These are phyloP conservation scores for Didymella lethalis DNA, from an alignment of 2,329 filamentous ascomycete genomes.

Conservation along the genomic window DNA sequence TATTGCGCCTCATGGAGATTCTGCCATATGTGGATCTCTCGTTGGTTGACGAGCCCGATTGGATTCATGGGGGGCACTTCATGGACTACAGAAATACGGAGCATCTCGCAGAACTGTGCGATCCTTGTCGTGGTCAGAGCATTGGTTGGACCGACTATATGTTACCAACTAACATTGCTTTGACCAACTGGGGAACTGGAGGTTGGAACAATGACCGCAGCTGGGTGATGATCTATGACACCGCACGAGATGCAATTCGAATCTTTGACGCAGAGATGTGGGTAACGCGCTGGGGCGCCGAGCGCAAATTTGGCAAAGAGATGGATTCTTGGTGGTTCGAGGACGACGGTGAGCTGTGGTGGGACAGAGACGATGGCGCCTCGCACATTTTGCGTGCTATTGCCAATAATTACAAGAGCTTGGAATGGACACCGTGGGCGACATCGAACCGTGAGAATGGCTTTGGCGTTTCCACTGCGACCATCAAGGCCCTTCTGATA, in stretches of 20 bases:
- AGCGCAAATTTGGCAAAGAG: constrained; percentile 1
- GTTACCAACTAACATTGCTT: constrained; percentile 9
- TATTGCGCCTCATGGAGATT: constrained; percentile 26
- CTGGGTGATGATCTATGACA: constrained; percentile 25
- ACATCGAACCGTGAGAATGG: constrained; percentile 20
- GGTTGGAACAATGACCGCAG: constrained; percentile 24
- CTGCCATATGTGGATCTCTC: constrained; percentile 24
- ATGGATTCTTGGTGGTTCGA: constrained; percentile 16
- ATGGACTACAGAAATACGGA: constrained; percentile 23
- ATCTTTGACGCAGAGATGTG: constrained; percentile 22
- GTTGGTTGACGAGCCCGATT: constrained; percentile 16
- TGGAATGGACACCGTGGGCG: constrained; percentile 26
- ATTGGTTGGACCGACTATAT: constrained; percentile 19
- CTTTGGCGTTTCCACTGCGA: constrained; percentile 6
- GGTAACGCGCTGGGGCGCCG: not conserved
- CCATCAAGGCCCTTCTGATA: constrained; percentile 11
- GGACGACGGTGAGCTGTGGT: not conserved
- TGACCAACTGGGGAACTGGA: constrained; percentile 24
- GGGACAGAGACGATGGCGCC: constrained; percentile 6
- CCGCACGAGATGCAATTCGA: constrained; percentile 20
- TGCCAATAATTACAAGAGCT: constrained; percentile 15
- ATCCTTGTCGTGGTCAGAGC: constrained; percentile 6
- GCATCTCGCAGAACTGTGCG: constrained; percentile 12
- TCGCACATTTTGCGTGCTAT: constrained; percentile 20
- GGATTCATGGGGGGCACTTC: constrained; percentile 26